Conservation (phyloP, 2,329 filamentous ascomycete species). For the Xylariaceae sp. region DNA sequence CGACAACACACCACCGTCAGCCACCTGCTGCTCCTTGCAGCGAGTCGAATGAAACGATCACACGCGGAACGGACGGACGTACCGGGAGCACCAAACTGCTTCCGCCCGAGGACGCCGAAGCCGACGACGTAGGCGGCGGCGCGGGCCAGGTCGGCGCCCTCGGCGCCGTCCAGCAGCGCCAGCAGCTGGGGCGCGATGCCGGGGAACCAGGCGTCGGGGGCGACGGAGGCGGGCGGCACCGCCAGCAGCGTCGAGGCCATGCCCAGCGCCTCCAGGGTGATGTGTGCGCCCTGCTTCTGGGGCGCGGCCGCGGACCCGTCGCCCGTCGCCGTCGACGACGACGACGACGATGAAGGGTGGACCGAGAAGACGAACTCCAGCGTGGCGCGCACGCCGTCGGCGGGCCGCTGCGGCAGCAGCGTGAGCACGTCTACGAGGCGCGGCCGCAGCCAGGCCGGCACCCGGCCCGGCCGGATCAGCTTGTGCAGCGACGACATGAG, state of each 20-base stretch:
- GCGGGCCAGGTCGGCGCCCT: slow-evolving; percentile 49
- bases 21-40: too few relatives aligned
- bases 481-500: slow-evolving; percentile 56
- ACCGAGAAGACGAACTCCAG: slow-evolving; percentile 66
- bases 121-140: slow-evolving; percentile 56
- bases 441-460: slow-evolving; percentile 52
- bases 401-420: slow-evolving; percentile 49
- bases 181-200: slow-evolving; percentile 55
- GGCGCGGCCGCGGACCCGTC: slow-evolving; percentile 34
- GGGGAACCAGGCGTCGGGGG: slow-evolving; percentile 51
- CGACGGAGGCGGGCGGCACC: slow-evolving; percentile 47
- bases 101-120: slow-evolving; percentile 59
- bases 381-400: slow-evolving; percentile 59
- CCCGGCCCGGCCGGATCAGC: slow-evolving; percentile 52
- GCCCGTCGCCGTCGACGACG: slow-evolving; percentile 29
- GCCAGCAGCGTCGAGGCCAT: slow-evolving; percentile 56
- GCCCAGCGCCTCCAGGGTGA: slow-evolving; percentile 60
- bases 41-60: too few relatives aligned
- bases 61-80: too few relatives aligned
- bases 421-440: slow-evolving; percentile 52
- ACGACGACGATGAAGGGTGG: slow-evolving; percentile 55
- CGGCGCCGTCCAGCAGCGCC: slow-evolving; percentile 51
- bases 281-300: slow-evolving; percentile 52
- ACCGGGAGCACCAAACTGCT: slow-evolving; percentile 56
- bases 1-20: too few relatives aligned